Percentiles rank a stretch among this genome's conserved stretches.
These are phyloP conservation scores for Penicillium simplicissimum DNA, from an alignment of 495 filamentous ascomycete species.

Conservation along the genomic window DNA sequence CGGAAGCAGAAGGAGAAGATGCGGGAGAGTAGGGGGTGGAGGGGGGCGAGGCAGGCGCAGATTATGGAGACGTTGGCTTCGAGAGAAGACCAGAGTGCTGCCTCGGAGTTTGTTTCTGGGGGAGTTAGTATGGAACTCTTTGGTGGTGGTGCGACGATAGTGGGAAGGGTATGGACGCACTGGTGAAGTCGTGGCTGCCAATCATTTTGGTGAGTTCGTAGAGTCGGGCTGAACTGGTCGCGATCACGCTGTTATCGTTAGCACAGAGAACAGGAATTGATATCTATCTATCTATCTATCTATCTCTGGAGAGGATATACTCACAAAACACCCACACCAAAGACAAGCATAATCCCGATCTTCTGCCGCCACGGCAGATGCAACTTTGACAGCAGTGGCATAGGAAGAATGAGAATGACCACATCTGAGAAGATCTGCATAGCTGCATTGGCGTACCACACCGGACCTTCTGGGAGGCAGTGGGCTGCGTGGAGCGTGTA, in stretches of 20 bases:
- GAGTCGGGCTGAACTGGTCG: constrained; percentile 36
- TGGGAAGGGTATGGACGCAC: constrained; percentile 17
- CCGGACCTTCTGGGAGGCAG: constrained; percentile 36
- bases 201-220: constrained; percentile 26
- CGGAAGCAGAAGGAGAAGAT: constrained; percentile 57
- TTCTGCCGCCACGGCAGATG: constrained; percentile 45
- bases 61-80: constrained; percentile 82
- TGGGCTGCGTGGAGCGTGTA: not conserved
- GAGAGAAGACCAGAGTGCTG: constrained; percentile 72
- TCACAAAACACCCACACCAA: constrained; percentile 53
- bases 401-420: constrained; percentile 48
- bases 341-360: constrained; percentile 41
- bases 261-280: not conserved
- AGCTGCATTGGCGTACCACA: constrained; percentile 45
- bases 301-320: constrained; percentile 6
- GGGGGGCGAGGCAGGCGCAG: constrained; percentile 77
- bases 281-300: too few species aligned
- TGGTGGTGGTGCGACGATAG: too few species aligned
- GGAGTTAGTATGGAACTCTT: constrained; percentile 2
- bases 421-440: constrained; percentile 52
- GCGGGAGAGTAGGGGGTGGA: constrained; percentile 76
- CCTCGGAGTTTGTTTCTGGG: constrained; percentile 45
- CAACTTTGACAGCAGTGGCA: constrained; percentile 41
- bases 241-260: constrained; percentile 34
- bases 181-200: constrained; percentile 18